Conservation (phyloP, 352 stramenopile species). For the Phytophthora colocasiae region DNA sequence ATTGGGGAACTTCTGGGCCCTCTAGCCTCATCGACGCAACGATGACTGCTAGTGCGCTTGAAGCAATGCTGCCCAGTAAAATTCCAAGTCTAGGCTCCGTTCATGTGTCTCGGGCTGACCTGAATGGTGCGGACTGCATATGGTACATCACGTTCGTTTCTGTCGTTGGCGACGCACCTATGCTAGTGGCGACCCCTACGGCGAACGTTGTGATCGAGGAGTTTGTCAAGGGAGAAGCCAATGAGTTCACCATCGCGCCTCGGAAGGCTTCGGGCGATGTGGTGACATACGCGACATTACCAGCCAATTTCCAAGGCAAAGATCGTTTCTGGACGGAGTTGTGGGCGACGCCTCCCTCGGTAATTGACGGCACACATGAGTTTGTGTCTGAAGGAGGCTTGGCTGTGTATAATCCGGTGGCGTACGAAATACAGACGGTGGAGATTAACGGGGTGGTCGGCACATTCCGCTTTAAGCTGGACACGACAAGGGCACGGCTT, state of each 20-base stretch:
- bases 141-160: conserved; percentile 91
- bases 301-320: conserved; percentile 84
- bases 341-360: conserved; percentile 80
- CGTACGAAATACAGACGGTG: conserved; percentile 93
- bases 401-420: conserved; percentile 90
- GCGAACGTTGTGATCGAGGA: conserved; percentile 76
- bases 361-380: conserved; percentile 89
- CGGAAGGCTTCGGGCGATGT: conserved; percentile 92
- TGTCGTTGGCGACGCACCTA: conserved; percentile 80
- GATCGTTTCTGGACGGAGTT: conserved; percentile 98
- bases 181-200: conserved; percentile 62
- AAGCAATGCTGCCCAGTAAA: conserved; percentile 42
- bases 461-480: conserved; percentile 76
- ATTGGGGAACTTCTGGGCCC: conserved; percentile 39
- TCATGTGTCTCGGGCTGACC: conserved; percentile 59
- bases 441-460: conserved; percentile 67
- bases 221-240: conserved; percentile 94
- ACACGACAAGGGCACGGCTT: conserved; percentile 68
- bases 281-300: conserved; percentile 87
- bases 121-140: conserved; percentile 60
- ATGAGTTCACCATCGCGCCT: conserved; percentile 96
- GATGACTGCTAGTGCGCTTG: conserved; percentile 52
- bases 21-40: conserved; percentile 53
- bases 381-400: conserved; percentile 93
- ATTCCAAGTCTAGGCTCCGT: conserved; percentile 57